Base-by-base conservation (phyloP, 1,284 basidiomycete genomes). In the Ustilago lituana region DNA sequence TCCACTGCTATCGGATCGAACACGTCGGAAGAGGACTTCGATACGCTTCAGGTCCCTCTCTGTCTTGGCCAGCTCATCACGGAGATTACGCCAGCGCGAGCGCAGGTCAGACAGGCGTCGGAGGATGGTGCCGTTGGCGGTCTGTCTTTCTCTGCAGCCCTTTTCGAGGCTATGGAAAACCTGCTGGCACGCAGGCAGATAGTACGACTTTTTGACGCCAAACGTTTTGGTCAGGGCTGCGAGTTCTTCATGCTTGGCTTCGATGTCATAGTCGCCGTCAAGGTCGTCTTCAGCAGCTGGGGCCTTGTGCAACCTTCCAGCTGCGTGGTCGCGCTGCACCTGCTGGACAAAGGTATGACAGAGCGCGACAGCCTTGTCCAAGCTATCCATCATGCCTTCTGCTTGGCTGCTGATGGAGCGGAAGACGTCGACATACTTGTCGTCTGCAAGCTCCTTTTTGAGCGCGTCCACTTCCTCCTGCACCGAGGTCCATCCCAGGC, bases 361-460 rank as follows among this genome's bases (percentile, higher is more conserved):
- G 73, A 90, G 87, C 70, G 89, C 89, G 40, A 94, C 88, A 7
- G 91, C 91, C 81, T 93, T 95, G 84, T 96, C 92, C 66, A 98
- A 83, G 76, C 92, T 93, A 24, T 89, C 88, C 92, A 98, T 94
- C 93, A 98, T 95, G 24, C 91, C 92, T 78, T 94, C 91, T 29
- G 93, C 93, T 82, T 97, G 94, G 65, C 91, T 89, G 12, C 90
- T 90, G 37, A 93, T 93, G 32, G 91, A 93, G 67, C 92, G 87
- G 82, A 97, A 97, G n/a, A 96, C 90, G 9, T 90, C 90, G 74
- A 97, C 86, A 90, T 93, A 96, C 49, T 93, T 94, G 83, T 97
- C 94, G 82, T 97, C 95, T 82, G 92, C 92, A 60, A 97, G 85
- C 82, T 98, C 94, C 77, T 92, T 91, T 68, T 90, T 86, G 59